Evolutionary conservation across 1,139 yeast genomes (phyloP), one percentile per base, ranked within the genome.

Genomic region (Diutina scorzettiae): DNA sequence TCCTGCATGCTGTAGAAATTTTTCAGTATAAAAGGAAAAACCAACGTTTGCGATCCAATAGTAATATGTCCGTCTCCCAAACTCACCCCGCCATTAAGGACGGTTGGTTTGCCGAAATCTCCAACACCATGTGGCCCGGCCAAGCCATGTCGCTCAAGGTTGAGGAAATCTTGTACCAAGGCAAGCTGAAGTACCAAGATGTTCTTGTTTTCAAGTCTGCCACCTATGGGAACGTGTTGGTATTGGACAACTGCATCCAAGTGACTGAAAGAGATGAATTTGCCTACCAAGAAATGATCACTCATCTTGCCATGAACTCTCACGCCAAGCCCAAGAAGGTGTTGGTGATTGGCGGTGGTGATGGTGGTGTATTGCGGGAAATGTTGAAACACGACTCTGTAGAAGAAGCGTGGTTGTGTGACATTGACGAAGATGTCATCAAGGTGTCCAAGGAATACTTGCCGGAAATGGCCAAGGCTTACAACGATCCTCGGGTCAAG

Each of bases 251-350:
- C 49, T 87, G 85, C 46, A 82, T 87, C 55, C 96, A 87, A 65
- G 91, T 81, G 45, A 85, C 96, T 42, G 96, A 87, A 64, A 76
- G 96, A 56, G 96, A 87, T 58, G 96, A 87, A 64, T 87, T 85
- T 62, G 77, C 95, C 43, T 85, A 85, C 69, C 96, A 87, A 67
- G 96, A 87, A 63, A 85, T 87, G 95, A 87, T 87, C 60, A 67
- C 95, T 36, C 96, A 87, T 63, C 69, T 87, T 56, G 94, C 95
- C 12, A 57, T 87, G 64, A 83, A 82, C 74, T 77, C 93, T 39
- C 96, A 87, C 66, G 87, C 94, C 47, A 74, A 81, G 65, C 96
- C 96, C 43, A 83, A 82, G 69, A 78, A 73, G 57, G 96, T 91
- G 27, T 69, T 87, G 48, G 95, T 87, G 46, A 81, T 87, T 58